Evolutionary conservation across 2,329 filamentous ascomycete species (phyloP).

Genomic region (Pseudogymnoascus sp.): DNA sequence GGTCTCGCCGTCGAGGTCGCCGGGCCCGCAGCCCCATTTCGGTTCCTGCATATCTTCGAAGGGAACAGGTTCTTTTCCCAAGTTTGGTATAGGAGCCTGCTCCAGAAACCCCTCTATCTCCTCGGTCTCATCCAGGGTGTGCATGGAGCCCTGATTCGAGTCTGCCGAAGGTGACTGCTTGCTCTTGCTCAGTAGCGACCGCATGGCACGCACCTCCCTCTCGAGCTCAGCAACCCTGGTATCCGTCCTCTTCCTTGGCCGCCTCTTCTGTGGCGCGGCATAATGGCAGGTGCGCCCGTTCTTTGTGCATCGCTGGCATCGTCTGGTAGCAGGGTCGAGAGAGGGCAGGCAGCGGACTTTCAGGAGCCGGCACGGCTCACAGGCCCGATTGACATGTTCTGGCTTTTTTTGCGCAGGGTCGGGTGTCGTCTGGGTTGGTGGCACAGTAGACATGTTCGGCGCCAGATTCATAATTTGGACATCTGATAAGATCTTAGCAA

Average conservation of each 20-base stretch:
- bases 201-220: conserved; percentile 32
- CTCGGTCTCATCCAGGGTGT: conserved; percentile 5
- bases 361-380: conserved; percentile 32
- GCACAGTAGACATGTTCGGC: conserved; percentile 1
- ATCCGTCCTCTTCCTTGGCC: conserved; percentile 35
- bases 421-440: not conserved
- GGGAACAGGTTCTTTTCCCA: not conserved
- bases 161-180: not conserved
- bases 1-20: conserved; percentile 11
- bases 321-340: not conserved
- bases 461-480: not conserved
- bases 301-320: conserved; percentile 31
- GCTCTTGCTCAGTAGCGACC: conserved; percentile 26
- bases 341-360: conserved; percentile 33
- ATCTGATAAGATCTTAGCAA: conserved; percentile 9
- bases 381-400: conserved; percentile 27
- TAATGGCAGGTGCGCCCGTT: conserved; percentile 31
- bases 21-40: conserved; percentile 7
- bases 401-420: not conserved
- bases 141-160: not conserved
- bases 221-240: conserved; percentile 36
- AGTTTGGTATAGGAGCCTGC: not conserved
- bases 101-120: not conserved
- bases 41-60: not conserved
- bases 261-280: conserved; percentile 31